Evolutionary conservation across 2,329 filamentous ascomycete species (phyloP).

Genomic region (Rhexocercosporidium sp.): DNA sequence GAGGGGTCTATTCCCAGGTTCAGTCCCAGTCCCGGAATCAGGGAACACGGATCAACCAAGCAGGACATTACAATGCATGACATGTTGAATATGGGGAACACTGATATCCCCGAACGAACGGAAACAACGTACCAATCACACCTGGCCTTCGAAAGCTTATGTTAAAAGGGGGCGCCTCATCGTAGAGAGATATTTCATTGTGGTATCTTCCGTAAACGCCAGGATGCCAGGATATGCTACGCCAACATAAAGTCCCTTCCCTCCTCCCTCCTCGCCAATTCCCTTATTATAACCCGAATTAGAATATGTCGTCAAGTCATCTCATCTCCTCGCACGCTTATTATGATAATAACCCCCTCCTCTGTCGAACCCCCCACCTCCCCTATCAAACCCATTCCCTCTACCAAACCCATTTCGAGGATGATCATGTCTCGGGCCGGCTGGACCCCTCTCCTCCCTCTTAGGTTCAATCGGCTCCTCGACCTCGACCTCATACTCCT

Average conservation of each 20-base stretch:
- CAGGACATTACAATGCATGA: background rate
- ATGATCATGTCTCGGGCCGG: slow-evolving; percentile 15
- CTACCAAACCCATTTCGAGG: slow-evolving; percentile 25
- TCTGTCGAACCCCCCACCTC: slow-evolving; percentile 11
- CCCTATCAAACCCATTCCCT: slow-evolving; percentile 24
- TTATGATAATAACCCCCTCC: slow-evolving; percentile 23
- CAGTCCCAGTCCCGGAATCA: background rate
- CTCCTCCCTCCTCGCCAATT: too few relatives aligned
- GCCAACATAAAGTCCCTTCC: too few relatives aligned
- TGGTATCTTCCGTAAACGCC: slow-evolving; percentile 25
- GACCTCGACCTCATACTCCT: slow-evolving; percentile 78
- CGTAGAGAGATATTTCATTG: background rate
- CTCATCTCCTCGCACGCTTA: slow-evolving; percentile 23
- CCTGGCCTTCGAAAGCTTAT: background rate
- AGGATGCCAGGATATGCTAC: background rate
- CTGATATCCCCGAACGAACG: background rate
- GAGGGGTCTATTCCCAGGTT: background rate
- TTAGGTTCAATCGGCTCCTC: slow-evolving; percentile 58
- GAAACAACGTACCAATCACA: background rate
- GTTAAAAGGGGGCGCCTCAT: too few relatives aligned
- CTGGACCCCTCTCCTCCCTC: slow-evolving; percentile 26
- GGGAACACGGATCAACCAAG: background rate
- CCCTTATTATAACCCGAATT: background rate
- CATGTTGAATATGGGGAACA: background rate
- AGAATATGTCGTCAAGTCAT: background rate